phyloP scores from a whole-genome alignment of 73 alveolate species.

The Paramecium sexaurelia region DNA sequence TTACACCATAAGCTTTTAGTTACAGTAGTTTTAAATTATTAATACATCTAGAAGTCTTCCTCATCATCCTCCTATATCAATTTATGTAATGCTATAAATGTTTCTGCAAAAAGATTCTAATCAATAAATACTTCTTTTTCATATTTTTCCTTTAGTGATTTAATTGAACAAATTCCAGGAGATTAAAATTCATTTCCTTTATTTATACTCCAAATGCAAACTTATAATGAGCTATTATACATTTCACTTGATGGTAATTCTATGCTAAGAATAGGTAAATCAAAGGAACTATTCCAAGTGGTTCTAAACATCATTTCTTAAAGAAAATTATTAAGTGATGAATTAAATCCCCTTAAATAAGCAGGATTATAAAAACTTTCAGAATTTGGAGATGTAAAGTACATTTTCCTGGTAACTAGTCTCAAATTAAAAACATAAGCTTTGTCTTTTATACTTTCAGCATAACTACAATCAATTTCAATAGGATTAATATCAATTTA shows the following conservation, averaged over 20 bases:
- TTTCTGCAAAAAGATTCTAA: not conserved
- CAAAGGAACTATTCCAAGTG: not conserved
- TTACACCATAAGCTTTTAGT: constrained; percentile 30
- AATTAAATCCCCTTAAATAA: not conserved
- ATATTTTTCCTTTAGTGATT: constrained; percentile 7
- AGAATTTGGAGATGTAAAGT: not conserved
- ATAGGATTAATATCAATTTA: not conserved
- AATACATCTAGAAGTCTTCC: not conserved
- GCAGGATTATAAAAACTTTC: constrained; percentile 47
- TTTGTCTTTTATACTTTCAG: constrained; percentile 15
- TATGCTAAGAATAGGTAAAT: not conserved
- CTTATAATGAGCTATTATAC: not conserved
- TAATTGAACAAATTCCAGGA: constrained; percentile 20
- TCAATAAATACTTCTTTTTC: not conserved
- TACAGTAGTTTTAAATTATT: not conserved
- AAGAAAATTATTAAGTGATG: not conserved
- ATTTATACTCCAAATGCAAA: constrained; percentile 42
- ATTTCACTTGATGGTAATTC: constrained; percentile 11
- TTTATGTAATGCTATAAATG: constrained; percentile 10
- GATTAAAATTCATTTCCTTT: not conserved
- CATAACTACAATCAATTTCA: not conserved
- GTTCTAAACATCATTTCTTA: not conserved
- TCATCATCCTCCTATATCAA: constrained; percentile 3
- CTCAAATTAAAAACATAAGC: constrained; percentile 23
- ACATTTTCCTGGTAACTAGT: not conserved